Percentiles rank a stretch among this genome's conserved stretches.
phyloP scores from a whole-genome alignment of 345 rosid species.

The Melaleuca alternifolia region DNA sequence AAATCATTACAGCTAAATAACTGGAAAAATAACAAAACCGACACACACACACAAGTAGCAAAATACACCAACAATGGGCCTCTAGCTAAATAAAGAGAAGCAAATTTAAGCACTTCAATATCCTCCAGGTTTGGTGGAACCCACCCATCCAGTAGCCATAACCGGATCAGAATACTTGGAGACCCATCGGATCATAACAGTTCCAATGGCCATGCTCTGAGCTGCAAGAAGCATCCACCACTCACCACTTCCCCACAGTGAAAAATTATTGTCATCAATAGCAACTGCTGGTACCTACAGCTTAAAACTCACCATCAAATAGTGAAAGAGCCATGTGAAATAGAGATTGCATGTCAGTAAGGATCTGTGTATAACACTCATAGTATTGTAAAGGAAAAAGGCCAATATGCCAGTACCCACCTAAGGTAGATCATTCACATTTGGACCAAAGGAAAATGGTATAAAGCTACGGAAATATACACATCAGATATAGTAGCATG shows the following conservation, averaged over 20 bases:
- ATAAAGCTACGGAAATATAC: background rate
- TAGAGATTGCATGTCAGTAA: background rate
- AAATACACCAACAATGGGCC: background rate
- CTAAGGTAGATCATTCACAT: background rate
- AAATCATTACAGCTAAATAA: background rate
- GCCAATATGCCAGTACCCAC: background rate
- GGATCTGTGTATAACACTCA: background rate
- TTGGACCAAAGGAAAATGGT: background rate
- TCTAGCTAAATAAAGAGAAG: background rate
- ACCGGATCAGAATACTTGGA: conserved; percentile 82
- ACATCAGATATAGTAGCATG: background rate
- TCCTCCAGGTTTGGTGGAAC: background rate
- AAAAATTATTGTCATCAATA: conserved; percentile 38
- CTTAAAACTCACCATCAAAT: background rate
- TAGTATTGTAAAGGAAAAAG: background rate
- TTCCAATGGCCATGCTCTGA: conserved; percentile 96
- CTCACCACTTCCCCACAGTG: conserved; percentile 93
- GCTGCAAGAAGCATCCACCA: conserved; percentile 99
- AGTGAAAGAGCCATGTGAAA: background rate
- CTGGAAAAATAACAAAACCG: background rate
- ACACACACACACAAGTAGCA: background rate
- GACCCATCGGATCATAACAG: conserved; percentile 95
- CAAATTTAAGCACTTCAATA: background rate
- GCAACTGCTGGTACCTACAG: conserved; percentile 55
- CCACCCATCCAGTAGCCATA: conserved; percentile 99